These are phyloP conservation scores for Dactylellina sp. DNA, from an alignment of 2,329 filamentous ascomycete genomes.

Conservation along the genomic window DNA sequence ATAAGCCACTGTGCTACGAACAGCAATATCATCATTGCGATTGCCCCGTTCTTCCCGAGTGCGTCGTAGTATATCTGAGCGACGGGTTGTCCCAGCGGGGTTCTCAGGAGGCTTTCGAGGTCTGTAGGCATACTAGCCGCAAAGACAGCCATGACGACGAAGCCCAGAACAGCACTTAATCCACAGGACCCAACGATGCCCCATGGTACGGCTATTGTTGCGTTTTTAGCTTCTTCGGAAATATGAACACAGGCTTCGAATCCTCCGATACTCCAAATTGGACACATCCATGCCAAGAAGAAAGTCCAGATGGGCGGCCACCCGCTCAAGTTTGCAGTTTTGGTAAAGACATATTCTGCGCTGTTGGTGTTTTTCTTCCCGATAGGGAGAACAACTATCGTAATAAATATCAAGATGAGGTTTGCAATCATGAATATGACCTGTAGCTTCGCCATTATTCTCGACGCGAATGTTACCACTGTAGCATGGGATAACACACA, in stretches of 20 bases:
- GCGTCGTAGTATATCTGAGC: constrained; percentile 72
- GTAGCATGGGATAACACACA: constrained; percentile 70
- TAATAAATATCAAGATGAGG: constrained; percentile 69
- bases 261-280: constrained; percentile 71
- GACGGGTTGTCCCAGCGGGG: constrained; percentile 71
- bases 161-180: constrained; percentile 70
- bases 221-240: constrained; percentile 72
- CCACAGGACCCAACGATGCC: constrained; percentile 72
- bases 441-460: constrained; percentile 72
- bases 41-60: constrained; percentile 70
- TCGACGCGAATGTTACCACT: constrained; percentile 68
- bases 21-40: constrained; percentile 72
- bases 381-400: constrained; percentile 70
- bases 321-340: constrained; percentile 70
- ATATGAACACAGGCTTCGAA: constrained; percentile 71
- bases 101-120: constrained; percentile 67
- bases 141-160: constrained; percentile 70
- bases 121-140: constrained; percentile 71
- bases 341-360: constrained; percentile 69
- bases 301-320: constrained; percentile 72
- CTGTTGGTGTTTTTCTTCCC: constrained; percentile 65
- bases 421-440: constrained; percentile 70
- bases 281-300: constrained; percentile 72
- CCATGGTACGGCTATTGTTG: constrained; percentile 71
- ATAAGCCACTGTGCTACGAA: constrained; percentile 74